Base-by-base conservation (phyloP, 352 stramenopile species). In the Pythium folliculosum region DNA sequence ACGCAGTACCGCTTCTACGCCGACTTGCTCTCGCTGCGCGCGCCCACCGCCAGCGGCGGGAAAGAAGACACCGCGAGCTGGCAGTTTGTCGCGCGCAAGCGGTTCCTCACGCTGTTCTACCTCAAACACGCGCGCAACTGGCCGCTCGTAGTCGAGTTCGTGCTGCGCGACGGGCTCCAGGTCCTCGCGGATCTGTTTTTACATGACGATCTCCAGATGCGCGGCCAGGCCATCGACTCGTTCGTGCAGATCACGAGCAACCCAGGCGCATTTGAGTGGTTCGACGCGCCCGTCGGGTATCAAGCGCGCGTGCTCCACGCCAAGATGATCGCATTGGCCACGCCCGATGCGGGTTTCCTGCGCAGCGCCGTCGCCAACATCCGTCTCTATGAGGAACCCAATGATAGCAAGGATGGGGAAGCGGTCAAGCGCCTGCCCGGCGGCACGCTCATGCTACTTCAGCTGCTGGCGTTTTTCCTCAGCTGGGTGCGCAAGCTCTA, bases 401-500 rank as follows among this genome's bases (percentile, higher is more conserved):
- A 55, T 19, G 2, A 47, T 0, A 17, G 17, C 3, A n/a, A 27
- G 7, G 22, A 32, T 16, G 16, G 2, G 14, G 22, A 17, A 0
- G 19, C 16, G 5, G 25, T 17, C 14, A 23, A 63, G 25, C 37
- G 70, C 0, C 40, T 77, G 14, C 63, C 75, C 19, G 73, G 60
- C 9, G 69, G 62, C 0, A 78, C 76, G 25, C 67, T 65, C n/a
- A 66, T 77, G 30, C 38, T 79, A 50, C 69, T 83, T 4, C 76
- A 83, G 49, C 52, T 83, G 2, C 59, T 83, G 21, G 76, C 76
- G 25, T 81, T 81, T 43, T 83, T 75, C 65, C 45, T 83, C 23
- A 83, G 76, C 58, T 83, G 73, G 76, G 65, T 83, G 27, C 76
- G 76, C 30, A 83, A 81, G 50, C 60, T 80, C 37, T 77, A 81